phyloP scores from a whole-genome alignment of 2,329 filamentous ascomycete species.

The Neonectria faginata region DNA sequence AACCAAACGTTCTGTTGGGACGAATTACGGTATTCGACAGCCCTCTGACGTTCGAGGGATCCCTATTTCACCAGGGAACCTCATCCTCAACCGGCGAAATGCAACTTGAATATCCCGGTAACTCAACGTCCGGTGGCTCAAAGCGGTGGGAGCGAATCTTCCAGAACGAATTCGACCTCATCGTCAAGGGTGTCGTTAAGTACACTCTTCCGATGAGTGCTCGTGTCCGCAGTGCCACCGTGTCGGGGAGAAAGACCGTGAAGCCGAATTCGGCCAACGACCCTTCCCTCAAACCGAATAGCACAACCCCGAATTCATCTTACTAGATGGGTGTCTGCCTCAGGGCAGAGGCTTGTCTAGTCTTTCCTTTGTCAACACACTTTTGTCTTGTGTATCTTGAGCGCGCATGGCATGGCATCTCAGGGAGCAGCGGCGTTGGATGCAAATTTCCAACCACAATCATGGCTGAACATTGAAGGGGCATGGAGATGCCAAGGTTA shows the following conservation, averaged over 20 bases:
- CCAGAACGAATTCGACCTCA: constrained; percentile 91
- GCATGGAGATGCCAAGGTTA: constrained; percentile 42
- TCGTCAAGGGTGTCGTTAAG: constrained; percentile 89
- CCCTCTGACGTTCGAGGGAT: constrained; percentile 87
- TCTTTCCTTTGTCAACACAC: constrained; percentile 42
- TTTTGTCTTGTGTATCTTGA: constrained; percentile 48
- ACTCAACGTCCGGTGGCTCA: constrained; percentile 86
- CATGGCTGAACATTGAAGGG: constrained; percentile 47
- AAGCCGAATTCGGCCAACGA: constrained; percentile 73
- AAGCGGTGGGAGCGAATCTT: constrained; percentile 92
- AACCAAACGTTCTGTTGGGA: constrained; percentile 90
- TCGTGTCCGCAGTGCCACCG: constrained; percentile 68
- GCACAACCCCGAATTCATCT: constrained; percentile 62
- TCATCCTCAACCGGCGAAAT: constrained; percentile 85
- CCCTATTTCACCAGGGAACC: constrained; percentile 80
- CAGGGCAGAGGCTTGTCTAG: constrained; percentile 35
- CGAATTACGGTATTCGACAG: constrained; percentile 89
- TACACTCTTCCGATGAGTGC: constrained; percentile 77
- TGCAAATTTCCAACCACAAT: constrained; percentile 46
- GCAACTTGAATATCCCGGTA: constrained; percentile 84
- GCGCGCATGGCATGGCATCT: constrained; percentile 53
- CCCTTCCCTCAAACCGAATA: constrained; percentile 77
- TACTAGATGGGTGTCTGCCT: constrained; percentile 33
- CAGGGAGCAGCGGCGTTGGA: constrained; percentile 52
- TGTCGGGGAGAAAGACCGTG: constrained; percentile 69